Percentiles rank a stretch among this genome's conserved stretches.
These are phyloP conservation scores for Neonectria punicea DNA, from an alignment of 2,329 filamentous ascomycete species.

Conservation along the genomic window DNA sequence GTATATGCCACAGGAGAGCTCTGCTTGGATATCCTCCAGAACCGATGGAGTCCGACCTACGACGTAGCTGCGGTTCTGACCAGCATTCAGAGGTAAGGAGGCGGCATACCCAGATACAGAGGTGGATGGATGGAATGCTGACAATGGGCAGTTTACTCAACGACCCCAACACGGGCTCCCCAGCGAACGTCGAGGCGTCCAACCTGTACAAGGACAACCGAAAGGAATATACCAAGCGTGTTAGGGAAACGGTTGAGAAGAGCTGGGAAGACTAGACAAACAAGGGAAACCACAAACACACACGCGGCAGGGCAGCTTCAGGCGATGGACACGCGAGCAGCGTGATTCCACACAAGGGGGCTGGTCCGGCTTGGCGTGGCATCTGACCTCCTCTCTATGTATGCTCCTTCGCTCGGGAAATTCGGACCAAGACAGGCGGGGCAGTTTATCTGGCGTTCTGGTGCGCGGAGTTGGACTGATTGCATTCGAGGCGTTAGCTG, in stretches of 20 bases:
- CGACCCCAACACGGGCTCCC: constrained; percentile 97
- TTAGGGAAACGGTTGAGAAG: constrained; percentile 97
- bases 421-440: constrained; percentile 21
- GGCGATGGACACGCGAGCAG: constrained; percentile 17
- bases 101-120: neutral
- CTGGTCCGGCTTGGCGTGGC: constrained; percentile 10
- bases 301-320: neutral
- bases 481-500: constrained; percentile 46
- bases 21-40: constrained; percentile 96
- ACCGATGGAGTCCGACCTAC: constrained; percentile 98
- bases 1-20: constrained; percentile 97
- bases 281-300: neutral
- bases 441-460: constrained; percentile 45
- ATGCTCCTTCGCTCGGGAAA: constrained; percentile 18
- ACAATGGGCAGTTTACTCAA: constrained; percentile 79
- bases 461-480: constrained; percentile 47
- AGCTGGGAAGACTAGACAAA: constrained; percentile 88
- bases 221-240: constrained; percentile 94
- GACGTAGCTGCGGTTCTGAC: constrained; percentile 97
- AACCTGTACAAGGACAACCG: constrained; percentile 99
- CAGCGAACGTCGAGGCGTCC: constrained; percentile 96
- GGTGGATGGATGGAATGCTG: constrained; percentile 34
- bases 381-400: constrained; percentile 9
- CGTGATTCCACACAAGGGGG: neutral
- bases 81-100: constrained; percentile 87